Percentiles rank a stretch among this genome's conserved stretches.
Conservation (phyloP, 495 filamentous ascomycete species). For the Chaetomidium leptoderma region DNA sequence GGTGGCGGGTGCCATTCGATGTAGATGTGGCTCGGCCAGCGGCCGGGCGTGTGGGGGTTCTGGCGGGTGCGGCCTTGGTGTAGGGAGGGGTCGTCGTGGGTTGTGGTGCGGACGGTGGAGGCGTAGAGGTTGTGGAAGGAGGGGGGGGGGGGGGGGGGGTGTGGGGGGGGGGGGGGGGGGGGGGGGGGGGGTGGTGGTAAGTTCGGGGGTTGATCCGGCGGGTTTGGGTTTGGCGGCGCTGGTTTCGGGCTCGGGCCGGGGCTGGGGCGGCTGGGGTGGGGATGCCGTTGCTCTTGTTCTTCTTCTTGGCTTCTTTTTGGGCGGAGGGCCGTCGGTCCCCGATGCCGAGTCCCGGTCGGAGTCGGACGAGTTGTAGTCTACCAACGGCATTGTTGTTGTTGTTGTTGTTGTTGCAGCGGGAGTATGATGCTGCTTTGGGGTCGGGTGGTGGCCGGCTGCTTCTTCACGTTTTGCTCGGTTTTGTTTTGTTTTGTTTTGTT, state of each 20-base stretch:
- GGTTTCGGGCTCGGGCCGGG: conserved; percentile 2
- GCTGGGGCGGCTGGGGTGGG: neutral
- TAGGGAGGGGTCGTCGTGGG: conserved; percentile 72
- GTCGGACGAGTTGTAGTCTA: conserved; percentile 71
- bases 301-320: conserved; percentile 16
- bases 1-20: conserved; percentile 80
- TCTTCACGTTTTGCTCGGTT: neutral
- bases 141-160: conserved; percentile 74
- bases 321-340: conserved; percentile 4
- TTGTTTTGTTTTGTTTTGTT: conserved; percentile 6
- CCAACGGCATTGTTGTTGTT: conserved; percentile 51
- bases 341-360: conserved; percentile 32
- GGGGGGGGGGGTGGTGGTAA: conserved; percentile 21
- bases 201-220: neutral
- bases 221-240: too few relatives aligned
- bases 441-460: neutral
- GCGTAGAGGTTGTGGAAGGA: conserved; percentile 88
- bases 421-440: neutral
- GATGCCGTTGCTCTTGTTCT: neutral
- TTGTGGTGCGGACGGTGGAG: conserved; percentile 66
- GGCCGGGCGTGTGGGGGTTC: conserved; percentile 79
- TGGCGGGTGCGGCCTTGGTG: conserved; percentile 79
- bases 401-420: neutral
- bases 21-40: conserved; percentile 91
- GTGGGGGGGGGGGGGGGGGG: conserved; percentile 52